Conservation (phyloP, 768 basidiomycete genomes). For the Gloeophyllum trabeum region DNA sequence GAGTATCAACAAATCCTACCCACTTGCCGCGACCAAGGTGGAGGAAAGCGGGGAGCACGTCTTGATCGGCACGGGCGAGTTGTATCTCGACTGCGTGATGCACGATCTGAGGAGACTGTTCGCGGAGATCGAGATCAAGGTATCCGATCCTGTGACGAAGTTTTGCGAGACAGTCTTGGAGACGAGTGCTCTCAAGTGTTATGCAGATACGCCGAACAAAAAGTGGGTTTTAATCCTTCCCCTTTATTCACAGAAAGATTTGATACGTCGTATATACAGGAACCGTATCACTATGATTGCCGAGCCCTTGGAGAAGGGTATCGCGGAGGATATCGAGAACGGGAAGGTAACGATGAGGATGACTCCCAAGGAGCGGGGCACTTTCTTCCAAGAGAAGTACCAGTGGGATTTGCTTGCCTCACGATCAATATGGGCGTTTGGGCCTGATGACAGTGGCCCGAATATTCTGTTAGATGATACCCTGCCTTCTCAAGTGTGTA, state of each 20-base stretch:
- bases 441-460: slow-evolving; percentile 90
- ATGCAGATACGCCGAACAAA: slow-evolving; percentile 99
- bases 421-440: slow-evolving; percentile 98
- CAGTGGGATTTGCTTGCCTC: slow-evolving; percentile 98
- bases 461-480: slow-evolving; percentile 95
- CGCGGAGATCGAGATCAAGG: slow-evolving; percentile 99
- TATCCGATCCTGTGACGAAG: slow-evolving; percentile 96
- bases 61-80: slow-evolving; percentile 90
- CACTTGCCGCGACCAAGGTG: slow-evolving; percentile 87
- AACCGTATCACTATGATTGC: slow-evolving; percentile 99
- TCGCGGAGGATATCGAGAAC: slow-evolving; percentile 93
- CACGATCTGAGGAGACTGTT: slow-evolving; percentile 89
- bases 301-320: slow-evolving; percentile 89
- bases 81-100: slow-evolving; percentile 95
- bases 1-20: slow-evolving; percentile 97
- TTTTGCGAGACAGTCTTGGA: slow-evolving; percentile 98
- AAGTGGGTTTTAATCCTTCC: slow-evolving; percentile 44
- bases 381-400: slow-evolving; percentile 94
- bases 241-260: slow-evolving; percentile 7
- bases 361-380: slow-evolving; percentile 89
- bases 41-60: slow-evolving; percentile 99
- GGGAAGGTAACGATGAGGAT: slow-evolving; percentile 92
- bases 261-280: slow-evolving; percentile 28
- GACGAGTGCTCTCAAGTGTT: slow-evolving; percentile 95
- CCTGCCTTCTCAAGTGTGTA: slow-evolving; percentile 82